phyloP scores from a whole-genome alignment of 805 yeast genomes.

The Metschnikowia lunata region DNA sequence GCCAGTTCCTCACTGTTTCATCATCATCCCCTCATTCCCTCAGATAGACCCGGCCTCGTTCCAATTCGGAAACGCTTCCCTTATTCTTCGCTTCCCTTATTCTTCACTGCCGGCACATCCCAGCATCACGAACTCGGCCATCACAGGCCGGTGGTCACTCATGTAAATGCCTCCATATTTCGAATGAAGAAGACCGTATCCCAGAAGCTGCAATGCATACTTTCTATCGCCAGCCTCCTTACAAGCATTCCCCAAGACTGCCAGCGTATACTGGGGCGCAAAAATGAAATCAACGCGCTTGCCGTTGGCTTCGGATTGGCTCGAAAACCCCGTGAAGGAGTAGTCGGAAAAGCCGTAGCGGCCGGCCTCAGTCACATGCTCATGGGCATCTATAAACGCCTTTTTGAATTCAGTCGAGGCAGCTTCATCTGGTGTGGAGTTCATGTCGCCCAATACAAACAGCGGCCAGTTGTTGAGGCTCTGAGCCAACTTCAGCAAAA shows the following conservation, averaged over 20 bases:
- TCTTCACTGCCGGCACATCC: neutral
- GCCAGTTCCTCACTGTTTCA: neutral
- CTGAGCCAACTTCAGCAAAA: conserved; percentile 9
- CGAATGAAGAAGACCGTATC: conserved; percentile 31
- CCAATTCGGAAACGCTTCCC: neutral
- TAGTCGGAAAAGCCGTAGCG: conserved; percentile 28
- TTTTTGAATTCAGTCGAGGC: conserved; percentile 15
- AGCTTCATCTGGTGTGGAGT: conserved; percentile 22
- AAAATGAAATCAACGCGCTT: conserved; percentile 33
- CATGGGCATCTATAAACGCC: conserved; percentile 18
- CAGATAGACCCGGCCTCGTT: neutral
- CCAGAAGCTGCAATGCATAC: conserved; percentile 17
- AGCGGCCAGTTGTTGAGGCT: conserved; percentile 27
- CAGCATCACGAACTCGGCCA: conserved; percentile 23
- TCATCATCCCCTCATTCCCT: neutral
- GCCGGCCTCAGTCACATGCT: conserved; percentile 20
- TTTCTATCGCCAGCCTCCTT: conserved; percentile 9
- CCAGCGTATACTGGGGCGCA: conserved; percentile 22
- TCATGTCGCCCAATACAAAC: conserved; percentile 29
- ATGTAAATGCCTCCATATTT: conserved; percentile 29
- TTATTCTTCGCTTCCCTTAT: no score
- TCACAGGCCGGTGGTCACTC: conserved; percentile 36
- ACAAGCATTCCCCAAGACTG: conserved; percentile 16
- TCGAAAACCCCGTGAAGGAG: conserved; percentile 32
- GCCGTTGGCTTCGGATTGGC: conserved; percentile 24